Evolutionary conservation across 345 rosid species (phyloP).

Genomic region (Camelina neglecta): DNA sequence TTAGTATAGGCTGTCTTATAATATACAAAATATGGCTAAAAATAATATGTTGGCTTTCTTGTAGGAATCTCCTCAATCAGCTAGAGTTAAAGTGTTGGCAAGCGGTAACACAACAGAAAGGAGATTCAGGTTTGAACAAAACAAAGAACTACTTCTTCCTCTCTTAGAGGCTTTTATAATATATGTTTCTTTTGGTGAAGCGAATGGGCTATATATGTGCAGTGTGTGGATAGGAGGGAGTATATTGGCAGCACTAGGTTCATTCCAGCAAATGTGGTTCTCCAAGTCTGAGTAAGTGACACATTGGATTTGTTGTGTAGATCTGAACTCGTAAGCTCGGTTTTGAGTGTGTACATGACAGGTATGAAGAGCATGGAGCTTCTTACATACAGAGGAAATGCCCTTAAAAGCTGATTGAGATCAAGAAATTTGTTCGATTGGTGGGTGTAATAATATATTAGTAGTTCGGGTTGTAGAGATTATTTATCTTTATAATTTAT

Average conservation of each 20-base stretch:
- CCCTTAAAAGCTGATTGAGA: conserved; percentile 50
- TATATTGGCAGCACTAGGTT: conserved; percentile 88
- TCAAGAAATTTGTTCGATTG: not conserved
- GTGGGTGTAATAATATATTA: not conserved
- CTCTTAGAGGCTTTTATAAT: not conserved
- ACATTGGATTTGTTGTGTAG: conserved; percentile 48
- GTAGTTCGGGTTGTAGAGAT: not conserved
- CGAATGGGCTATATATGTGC: conserved; percentile 53
- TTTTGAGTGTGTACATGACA: conserved; percentile 40
- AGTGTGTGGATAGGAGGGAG: conserved; percentile 97
- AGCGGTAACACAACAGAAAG: conserved; percentile 82
- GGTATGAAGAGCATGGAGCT: conserved; percentile 95
- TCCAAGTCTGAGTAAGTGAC: conserved; percentile 49
- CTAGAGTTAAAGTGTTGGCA: conserved; percentile 91
- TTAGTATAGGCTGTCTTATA: not conserved
- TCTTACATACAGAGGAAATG: conserved; percentile 91
- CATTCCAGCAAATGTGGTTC: conserved; percentile 99
- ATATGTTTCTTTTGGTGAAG: not conserved
- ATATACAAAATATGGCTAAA: not conserved
- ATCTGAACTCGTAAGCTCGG: conserved; percentile 41
- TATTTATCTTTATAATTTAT: too few species aligned
- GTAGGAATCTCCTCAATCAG: conserved; percentile 98
- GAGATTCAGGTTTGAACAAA: conserved; percentile 34
- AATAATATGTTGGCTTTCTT: conserved; percentile 15
- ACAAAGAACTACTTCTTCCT: not conserved